Percentiles rank a stretch among this genome's conserved stretches.
Evolutionary conservation across 495 filamentous ascomycete genomes (phyloP).

Genomic region (Chlorociboria aeruginascens): DNA sequence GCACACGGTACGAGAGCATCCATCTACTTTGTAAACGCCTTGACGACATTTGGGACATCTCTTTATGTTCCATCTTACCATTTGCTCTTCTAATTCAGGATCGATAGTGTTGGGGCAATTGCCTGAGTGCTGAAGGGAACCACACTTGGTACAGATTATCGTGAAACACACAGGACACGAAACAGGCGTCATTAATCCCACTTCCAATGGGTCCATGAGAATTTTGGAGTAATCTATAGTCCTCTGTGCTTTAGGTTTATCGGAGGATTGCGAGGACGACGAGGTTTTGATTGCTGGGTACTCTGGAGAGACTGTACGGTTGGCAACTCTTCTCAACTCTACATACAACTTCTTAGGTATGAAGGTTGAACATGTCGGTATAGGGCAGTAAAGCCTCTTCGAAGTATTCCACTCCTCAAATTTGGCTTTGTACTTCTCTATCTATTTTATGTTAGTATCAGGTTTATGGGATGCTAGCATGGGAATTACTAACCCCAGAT

Average conservation of each 20-base stretch:
- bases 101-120: constrained; percentile 11
- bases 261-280: too few relatives aligned
- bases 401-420: constrained; percentile 21
- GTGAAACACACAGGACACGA: constrained; percentile 15
- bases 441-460: constrained; percentile 1
- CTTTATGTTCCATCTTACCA: constrained; percentile 17
- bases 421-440: constrained; percentile 19
- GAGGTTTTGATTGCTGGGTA: neutral
- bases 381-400: constrained; percentile 22
- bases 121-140: constrained; percentile 10
- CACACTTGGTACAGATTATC: constrained; percentile 16
- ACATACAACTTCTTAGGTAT: constrained; percentile 15
- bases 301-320: neutral
- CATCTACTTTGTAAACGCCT: constrained; percentile 18
- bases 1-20: constrained; percentile 19
- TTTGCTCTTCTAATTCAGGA: constrained; percentile 8
- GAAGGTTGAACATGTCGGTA: constrained; percentile 21
- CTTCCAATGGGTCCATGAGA: neutral
- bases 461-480: neutral
- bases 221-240: neutral
- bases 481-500: constrained; percentile 6
- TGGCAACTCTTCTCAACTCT: neutral
- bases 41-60: constrained; percentile 21
- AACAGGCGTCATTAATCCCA: constrained; percentile 1
- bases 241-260: neutral